Evolutionary conservation across 1,284 basidiomycete genomes (phyloP).

Genomic region (Ganoderma lucidum): DNA sequence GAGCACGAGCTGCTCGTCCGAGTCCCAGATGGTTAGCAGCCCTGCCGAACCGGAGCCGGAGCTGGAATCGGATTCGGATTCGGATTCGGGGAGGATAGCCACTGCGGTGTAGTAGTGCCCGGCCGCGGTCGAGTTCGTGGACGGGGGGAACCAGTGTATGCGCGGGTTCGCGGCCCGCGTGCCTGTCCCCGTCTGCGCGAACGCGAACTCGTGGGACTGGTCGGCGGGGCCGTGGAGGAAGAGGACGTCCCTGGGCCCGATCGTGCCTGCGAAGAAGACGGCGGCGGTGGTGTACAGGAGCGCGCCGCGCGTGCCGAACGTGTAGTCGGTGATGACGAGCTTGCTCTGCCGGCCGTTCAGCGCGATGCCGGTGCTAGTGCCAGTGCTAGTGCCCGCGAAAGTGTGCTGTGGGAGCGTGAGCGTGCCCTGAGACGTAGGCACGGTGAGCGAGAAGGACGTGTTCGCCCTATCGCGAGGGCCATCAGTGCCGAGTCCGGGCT

Average conservation of each 20-base stretch:
- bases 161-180: constrained; percentile 43
- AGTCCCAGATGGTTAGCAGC: constrained; percentile 69
- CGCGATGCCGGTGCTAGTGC: constrained; percentile 51
- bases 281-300: constrained; percentile 73
- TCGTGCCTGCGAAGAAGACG: constrained; percentile 70
- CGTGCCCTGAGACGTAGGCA: constrained; percentile 57
- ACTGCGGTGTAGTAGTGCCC: constrained; percentile 45
- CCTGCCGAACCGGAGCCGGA: neutral
- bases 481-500: neutral
- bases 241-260: constrained; percentile 72
- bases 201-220: constrained; percentile 67
- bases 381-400: no score
- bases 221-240: constrained; percentile 69
- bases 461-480: constrained; percentile 46
- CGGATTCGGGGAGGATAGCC: constrained; percentile 48
- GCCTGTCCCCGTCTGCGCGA: constrained; percentile 54
- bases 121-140: neutral
- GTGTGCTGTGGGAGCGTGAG: constrained; percentile 63
- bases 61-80: neutral
- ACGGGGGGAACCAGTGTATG: constrained; percentile 41
- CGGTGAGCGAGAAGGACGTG: constrained; percentile 62
- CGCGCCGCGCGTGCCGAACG: constrained; percentile 61
- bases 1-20: constrained; percentile 68
- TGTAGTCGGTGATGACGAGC: constrained; percentile 71
- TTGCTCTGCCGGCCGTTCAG: constrained; percentile 76